Base-by-base conservation (phyloP, 2,329 filamentous ascomycete genomes). In the Orbilia brochopaga region DNA sequence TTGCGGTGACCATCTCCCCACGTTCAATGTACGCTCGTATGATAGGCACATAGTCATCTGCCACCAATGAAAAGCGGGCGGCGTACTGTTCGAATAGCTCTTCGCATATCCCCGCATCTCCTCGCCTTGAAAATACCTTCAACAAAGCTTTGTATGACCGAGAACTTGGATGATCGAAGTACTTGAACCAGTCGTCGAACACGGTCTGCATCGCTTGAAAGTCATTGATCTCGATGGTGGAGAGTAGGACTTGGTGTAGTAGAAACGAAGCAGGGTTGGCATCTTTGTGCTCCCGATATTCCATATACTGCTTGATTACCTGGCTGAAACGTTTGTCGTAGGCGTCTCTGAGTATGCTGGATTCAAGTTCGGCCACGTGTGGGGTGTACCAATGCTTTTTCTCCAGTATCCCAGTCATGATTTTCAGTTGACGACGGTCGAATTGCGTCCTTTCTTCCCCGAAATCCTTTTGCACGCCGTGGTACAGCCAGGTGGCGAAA, bases 1-100 rank as follows among this genome's bases (percentile, higher is more conserved):
- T 80, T 0, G 88, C 86, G 56, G 85, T 82, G 2, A 81, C 77
- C 0, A 88, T 78, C 74, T 96, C 86, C 1, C 87, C 89, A 55
- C 85, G 82, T 64, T 86, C 84, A 0, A 91, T 88, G 79, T 93
- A 86, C 0, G 88, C 89, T 74, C 89, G 86, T 44, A 95, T 81
- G 1, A 92, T 81, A 51, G 86, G 85, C n/a, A 82, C 77, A 73
- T 86, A 70, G 46, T 78, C 76, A 24, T 76, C 73, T 27, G 75
- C 67, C 27, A 54, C 35, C 17, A 73, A 72, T 8, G 35, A 30
- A 56, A 74, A 75, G 17, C 73, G 67, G 40, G 69, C 61, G 10
- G 74, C 54, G 72, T 75, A 80, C 42, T 80, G 79, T 7, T 81
- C 75, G 70, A 84, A 85, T 6, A 84, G 64, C 35, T 78, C 76